phyloP scores from a whole-genome alignment of 1,284 basidiomycete genomes.

The Phellopilus nigrolimitatus region DNA sequence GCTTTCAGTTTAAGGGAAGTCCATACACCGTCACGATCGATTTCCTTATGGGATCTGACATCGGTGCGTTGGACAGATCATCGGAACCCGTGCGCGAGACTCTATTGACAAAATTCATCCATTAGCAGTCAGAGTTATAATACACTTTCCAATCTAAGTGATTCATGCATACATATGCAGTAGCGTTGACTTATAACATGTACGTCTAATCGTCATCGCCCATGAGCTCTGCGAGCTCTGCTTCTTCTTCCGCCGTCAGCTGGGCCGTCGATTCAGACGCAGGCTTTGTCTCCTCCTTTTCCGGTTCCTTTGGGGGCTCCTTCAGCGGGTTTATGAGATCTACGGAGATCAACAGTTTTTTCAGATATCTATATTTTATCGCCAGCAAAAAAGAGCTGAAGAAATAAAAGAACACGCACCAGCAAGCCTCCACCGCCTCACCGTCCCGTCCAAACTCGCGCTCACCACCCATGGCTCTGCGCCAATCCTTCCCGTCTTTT shows the following conservation, averaged over 20 bases:
- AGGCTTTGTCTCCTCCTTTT: conserved; percentile 23
- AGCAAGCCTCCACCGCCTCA: conserved; percentile 74
- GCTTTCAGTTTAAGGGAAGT: too few species aligned
- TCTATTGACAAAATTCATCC: too few species aligned
- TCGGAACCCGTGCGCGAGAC: too few species aligned
- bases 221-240: conserved; percentile 78
- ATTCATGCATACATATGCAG: too few species aligned
- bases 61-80: too few species aligned
- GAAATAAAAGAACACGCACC: conserved; percentile 41
- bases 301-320: conserved; percentile 29
- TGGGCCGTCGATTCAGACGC: conserved; percentile 28
- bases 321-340: conserved; percentile 43
- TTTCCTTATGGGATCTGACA: too few species aligned
- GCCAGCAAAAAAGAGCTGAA: not conserved
- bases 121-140: too few species aligned
- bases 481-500: conserved; percentile 39
- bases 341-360: conserved; percentile 26
- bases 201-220: conserved; percentile 36
- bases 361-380: not conserved
- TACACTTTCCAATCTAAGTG: too few species aligned
- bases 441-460: conserved; percentile 78
- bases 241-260: conserved; percentile 72
- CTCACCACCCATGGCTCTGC: conserved; percentile 78
- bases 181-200: too few species aligned
- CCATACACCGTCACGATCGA: too few species aligned